Base-by-base conservation (phyloP, 176 grass and related monocot species). In the Oryza glumipatula region DNA sequence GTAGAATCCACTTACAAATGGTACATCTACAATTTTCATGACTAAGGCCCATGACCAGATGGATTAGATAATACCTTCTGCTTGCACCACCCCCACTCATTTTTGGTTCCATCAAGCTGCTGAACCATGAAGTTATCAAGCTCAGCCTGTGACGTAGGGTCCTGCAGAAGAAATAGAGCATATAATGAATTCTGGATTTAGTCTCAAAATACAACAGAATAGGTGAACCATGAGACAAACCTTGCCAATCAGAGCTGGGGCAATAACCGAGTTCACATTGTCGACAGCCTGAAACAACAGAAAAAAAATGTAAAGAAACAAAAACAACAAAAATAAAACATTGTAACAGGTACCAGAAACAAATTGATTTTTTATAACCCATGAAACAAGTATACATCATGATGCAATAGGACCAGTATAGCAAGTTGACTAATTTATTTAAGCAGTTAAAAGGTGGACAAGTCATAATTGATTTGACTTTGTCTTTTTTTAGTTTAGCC, bases 31-130 rank as follows among this genome's bases (percentile, higher is more conserved):
- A 9, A 26, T 13, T 39, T 43, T 76, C 16, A 33, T 14, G 9
- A 30, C 14, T 88, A 69, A 52, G 1, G 68, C 11, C 48, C 35
- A 58, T 4, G 16, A 13, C 4, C 32, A 81, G 39, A 72, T 63
- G 65, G 28, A 65, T 47, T 23, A 11, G 12, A 23, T 17, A 16
- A 43, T 44, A 98, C 95, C 90, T 98, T 98, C 56, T 98, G 95
- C 77, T 98, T 98, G 80, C 93, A 98, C 95, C 95, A 98, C 16
- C 95, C 95, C 95, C 95, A 98, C 38, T 98, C 93, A 65, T 98
- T 98, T 28, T 83, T 83, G 64, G 95, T 98, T 75, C 95, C 95
- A 86, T 98, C 92, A 88, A 98, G 95, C 52, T 95, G 82, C 70
- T 98, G 95, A 64, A 95, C 95, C 95, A 98, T 95, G 35, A 89